Evolutionary conservation across 1,139 yeast genomes (phyloP).

Genomic region (Kluyveromyces marxianus): DNA sequence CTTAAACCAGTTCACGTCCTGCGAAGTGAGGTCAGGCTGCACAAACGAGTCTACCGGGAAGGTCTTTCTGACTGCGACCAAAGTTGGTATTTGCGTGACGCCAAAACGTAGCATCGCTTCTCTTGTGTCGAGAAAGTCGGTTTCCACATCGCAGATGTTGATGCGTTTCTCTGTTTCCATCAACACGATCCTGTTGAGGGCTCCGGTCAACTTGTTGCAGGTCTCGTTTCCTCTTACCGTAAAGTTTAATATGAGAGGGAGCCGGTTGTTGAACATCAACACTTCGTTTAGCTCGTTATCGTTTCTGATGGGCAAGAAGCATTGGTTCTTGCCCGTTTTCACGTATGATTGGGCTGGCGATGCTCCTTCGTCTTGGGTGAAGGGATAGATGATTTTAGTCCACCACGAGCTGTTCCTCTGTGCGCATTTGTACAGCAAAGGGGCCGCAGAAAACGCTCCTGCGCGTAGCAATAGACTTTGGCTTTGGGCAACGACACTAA

Average conservation of each 20-base stretch:
- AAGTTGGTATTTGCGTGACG: conserved; percentile 51
- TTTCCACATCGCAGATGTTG: conserved; percentile 62
- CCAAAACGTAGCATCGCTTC: conserved; percentile 53
- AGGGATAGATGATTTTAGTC: conserved; percentile 10
- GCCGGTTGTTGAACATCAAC: conserved; percentile 40
- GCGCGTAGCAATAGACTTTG: neutral
- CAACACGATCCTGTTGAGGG: conserved; percentile 48
- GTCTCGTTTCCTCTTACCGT: conserved; percentile 59
- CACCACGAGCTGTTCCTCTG: conserved; percentile 7
- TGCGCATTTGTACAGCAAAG: neutral
- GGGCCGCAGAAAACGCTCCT: neutral
- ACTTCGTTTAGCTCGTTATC: conserved; percentile 50
- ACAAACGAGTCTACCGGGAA: conserved; percentile 48
- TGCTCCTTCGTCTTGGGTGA: conserved; percentile 4
- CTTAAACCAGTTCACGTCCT: conserved; percentile 44
- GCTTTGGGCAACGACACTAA: neutral
- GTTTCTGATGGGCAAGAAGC: conserved; percentile 40
- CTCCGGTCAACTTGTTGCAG: conserved; percentile 57
- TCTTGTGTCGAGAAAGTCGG: conserved; percentile 56
- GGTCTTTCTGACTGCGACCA: conserved; percentile 62
- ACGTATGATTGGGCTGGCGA: conserved; percentile 14
- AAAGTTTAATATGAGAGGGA: conserved; percentile 66
- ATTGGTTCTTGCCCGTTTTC: conserved; percentile 29
- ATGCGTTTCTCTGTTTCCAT: conserved; percentile 47
- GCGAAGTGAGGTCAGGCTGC: conserved; percentile 34